These are phyloP conservation scores for Capsella bursapastoris DNA, from an alignment of 345 rosid genomes.

Conservation along the genomic window DNA sequence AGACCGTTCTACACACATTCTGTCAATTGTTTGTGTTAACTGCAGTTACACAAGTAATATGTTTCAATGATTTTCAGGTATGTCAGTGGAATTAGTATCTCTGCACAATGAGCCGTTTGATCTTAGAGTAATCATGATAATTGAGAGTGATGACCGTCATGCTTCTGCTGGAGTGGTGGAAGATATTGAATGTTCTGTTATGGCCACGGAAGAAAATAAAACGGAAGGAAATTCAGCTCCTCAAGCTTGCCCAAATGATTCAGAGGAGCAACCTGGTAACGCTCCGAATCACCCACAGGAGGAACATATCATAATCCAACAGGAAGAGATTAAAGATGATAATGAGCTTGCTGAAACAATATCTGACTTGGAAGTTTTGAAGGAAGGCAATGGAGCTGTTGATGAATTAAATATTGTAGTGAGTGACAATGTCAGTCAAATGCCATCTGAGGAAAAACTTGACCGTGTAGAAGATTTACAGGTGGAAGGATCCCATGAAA, in stretches of 20 bases:
- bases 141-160: slow-evolving; percentile 50
- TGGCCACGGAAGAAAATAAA: slow-evolving; percentile 48
- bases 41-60: slow-evolving; percentile 22
- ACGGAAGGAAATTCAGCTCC: slow-evolving; percentile 43
- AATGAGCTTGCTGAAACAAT: slow-evolving; percentile 50
- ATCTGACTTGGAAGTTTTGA: slow-evolving; percentile 55
- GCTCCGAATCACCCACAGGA: slow-evolving; percentile 27
- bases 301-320: slow-evolving; percentile 24
- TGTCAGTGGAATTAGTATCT: slow-evolving; percentile 62
- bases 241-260: slow-evolving; percentile 26
- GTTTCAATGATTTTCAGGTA: slow-evolving; percentile 58
- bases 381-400: slow-evolving; percentile 47
- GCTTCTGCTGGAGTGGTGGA: slow-evolving; percentile 49
- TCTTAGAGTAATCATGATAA: slow-evolving; percentile 59
- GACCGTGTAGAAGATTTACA: slow-evolving; percentile 38
- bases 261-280: slow-evolving; percentile 34
- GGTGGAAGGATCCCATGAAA: slow-evolving; percentile 42
- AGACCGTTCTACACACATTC: slow-evolving; percentile 11
- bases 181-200: slow-evolving; percentile 51
- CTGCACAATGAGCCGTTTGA: slow-evolving; percentile 69
- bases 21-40: slow-evolving; percentile 28
- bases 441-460: slow-evolving; percentile 43
- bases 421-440: slow-evolving; percentile 38
- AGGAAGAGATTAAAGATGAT: slow-evolving; percentile 39
- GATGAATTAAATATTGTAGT: slow-evolving; percentile 49